A percentile compares a stretch with the other conserved stretches of the same genome.
These are phyloP conservation scores for Plantago elongata DNA, from an alignment of 257 asterid species.

Conservation along the genomic window DNA sequence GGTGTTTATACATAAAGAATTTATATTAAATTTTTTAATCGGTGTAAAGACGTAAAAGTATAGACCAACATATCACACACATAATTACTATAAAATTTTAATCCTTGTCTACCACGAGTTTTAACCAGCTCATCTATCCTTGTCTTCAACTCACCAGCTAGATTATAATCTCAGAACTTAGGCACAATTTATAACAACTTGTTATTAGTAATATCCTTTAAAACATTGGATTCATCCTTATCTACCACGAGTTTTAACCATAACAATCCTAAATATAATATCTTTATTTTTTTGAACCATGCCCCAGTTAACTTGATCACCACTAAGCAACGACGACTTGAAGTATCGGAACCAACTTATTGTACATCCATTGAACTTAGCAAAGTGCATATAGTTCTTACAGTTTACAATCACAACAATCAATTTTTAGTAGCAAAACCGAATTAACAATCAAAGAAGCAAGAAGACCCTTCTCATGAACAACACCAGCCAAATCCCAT, in stretches of 20 bases:
- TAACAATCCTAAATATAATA: not conserved
- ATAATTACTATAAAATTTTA: no score
- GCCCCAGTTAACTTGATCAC: not conserved
- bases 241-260: not conserved
- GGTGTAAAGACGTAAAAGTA: no score
- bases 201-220: no score
- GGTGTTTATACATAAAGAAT: no score
- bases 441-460: not conserved
- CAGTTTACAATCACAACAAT: not conserved
- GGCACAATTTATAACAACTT: no score
- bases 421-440: not conserved
- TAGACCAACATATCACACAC: no score
- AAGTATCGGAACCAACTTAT: not conserved
- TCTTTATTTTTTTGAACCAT: not conserved
- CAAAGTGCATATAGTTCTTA: not conserved
- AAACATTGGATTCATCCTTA: no score
- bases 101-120: no score
- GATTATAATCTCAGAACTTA: no score
- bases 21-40: no score
- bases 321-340: not conserved
- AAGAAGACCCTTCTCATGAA: constrained; percentile 90
- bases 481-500: constrained; percentile 47
- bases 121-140: no score
- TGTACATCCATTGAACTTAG: not conserved
- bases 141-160: no score